Evolutionary conservation across 176 grass and related monocot species (phyloP).

Genomic region (Thalia dealbata): DNA sequence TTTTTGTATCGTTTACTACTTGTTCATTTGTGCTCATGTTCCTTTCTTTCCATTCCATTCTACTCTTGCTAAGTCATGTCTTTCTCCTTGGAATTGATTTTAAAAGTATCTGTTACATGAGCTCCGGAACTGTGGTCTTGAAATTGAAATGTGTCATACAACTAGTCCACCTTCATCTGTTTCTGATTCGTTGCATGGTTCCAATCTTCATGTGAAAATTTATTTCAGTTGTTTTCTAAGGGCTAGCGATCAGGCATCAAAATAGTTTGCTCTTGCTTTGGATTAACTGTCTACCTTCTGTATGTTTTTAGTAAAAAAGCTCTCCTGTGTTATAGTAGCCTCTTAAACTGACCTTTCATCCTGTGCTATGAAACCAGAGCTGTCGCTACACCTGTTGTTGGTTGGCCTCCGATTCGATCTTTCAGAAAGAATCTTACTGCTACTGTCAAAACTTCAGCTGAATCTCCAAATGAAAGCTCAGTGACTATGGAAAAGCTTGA

Average conservation of each 20-base stretch:
- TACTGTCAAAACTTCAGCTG: background rate
- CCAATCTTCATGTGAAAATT: too few species aligned
- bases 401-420: conserved; percentile 1
- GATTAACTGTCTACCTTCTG: too few species aligned
- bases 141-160: too few species aligned
- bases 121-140: too few species aligned
- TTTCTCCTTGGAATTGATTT: too few species aligned
- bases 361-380: background rate
- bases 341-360: background rate
- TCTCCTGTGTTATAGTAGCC: background rate
- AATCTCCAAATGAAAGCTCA: background rate
- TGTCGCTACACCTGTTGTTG: background rate
- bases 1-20: background rate
- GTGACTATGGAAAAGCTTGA: background rate
- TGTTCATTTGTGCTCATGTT: background rate
- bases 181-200: too few species aligned
- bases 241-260: too few species aligned
- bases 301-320: background rate
- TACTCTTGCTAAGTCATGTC: too few species aligned
- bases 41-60: background rate
- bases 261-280: too few species aligned
- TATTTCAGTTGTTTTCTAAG: too few species aligned
- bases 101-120: too few species aligned
- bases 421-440: conserved; percentile 9
- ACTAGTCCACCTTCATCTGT: too few species aligned